phyloP scores from a whole-genome alignment of 2,329 filamentous ascomycete species.

The Xylariales sp. region DNA sequence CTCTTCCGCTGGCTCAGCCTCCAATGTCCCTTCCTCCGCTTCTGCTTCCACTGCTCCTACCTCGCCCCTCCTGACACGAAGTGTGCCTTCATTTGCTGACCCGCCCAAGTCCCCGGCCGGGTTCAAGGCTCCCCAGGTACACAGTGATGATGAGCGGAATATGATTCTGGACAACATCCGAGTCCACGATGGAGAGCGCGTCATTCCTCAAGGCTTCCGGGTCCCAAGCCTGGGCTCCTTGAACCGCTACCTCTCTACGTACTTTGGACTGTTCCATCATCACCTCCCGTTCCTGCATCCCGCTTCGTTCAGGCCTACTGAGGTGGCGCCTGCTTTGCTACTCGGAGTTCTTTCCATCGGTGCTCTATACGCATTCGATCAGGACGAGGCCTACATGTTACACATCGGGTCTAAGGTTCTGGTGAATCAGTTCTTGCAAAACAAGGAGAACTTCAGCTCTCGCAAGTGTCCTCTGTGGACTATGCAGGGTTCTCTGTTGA shows the following conservation, averaged over 20 bases:
- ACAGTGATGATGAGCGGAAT: constrained; percentile 79
- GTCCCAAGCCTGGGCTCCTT: constrained; percentile 74
- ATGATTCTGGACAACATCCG: constrained; percentile 83
- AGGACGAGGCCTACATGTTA: constrained; percentile 93
- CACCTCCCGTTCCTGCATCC: constrained; percentile 95
- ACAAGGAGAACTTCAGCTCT: constrained; percentile 98
- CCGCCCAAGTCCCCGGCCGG: constrained; percentile 64
- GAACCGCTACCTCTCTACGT: constrained; percentile 90
- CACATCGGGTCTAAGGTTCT: constrained; percentile 97
- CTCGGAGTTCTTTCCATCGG: constrained; percentile 92
- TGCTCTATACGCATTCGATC: constrained; percentile 92
- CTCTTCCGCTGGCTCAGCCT: constrained; percentile 46
- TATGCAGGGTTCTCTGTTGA: constrained; percentile 93
- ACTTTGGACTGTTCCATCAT: constrained; percentile 96
- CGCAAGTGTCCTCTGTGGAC: constrained; percentile 96
- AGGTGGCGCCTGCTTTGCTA: constrained; percentile 75
- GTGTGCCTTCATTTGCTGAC: constrained; percentile 64
- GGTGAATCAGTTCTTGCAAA: constrained; percentile 93
- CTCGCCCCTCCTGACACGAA: constrained; percentile 66
- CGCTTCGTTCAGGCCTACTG: constrained; percentile 77
- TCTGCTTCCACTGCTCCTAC: constrained; percentile 54
- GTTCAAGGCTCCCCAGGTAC: constrained; percentile 72
- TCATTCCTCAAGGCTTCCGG: constrained; percentile 83
- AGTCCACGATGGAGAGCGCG: constrained; percentile 71
- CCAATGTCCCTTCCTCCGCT: constrained; percentile 5